Evolutionary conservation across 805 yeast species (phyloP), one percentile per base, ranked within the genome.

Genomic region (Candida xyloterini): DNA sequence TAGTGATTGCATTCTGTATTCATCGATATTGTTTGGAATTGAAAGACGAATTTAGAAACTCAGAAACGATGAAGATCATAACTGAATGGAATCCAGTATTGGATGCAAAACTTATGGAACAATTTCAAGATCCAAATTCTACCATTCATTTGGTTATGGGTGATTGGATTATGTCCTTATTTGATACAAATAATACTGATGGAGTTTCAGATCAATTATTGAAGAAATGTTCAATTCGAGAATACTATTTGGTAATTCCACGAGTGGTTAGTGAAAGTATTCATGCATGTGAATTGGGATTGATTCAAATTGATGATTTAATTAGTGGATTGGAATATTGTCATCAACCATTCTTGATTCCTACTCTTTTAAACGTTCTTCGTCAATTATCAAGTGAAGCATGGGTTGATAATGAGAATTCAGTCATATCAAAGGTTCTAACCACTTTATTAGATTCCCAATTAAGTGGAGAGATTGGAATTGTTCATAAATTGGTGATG

Each of bases 191-290:
- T 2, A 56, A 57, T 39, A 46, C 85, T 23, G 82, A 81, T 27
- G 95, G 96, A 3, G 77, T 90, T 26, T 81, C 95, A 0, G 97
- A 91, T 60, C 90, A 84, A 30, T 63, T 89, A 44, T 77, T 90
- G 54, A 74, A 80, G 49, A 68, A 79, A 9, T 76, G 85, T 1
- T 69, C 81, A 6, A 74, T 83, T 13, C 76, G 77, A 48, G 90
- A 86, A 42, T 76, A 84, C 36, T 75, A 84, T 45, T 70, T 71
- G 26, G 62, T 90, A 24, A 73, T 89, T 14, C 93, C 96, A 2
- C 68, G 76, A 4, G 76, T 91, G 20, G 78, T 87, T 52, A 79
- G 79, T 45, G 90, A 87, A 55, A 81, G 87, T 0, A 67, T 86
- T 10, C 57, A 71, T 11, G 85, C 95, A 1, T 68, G 77, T 35